These are phyloP conservation scores for Hypseocharis bilobata DNA, from an alignment of 441 rosid species.

Conservation along the genomic window DNA sequence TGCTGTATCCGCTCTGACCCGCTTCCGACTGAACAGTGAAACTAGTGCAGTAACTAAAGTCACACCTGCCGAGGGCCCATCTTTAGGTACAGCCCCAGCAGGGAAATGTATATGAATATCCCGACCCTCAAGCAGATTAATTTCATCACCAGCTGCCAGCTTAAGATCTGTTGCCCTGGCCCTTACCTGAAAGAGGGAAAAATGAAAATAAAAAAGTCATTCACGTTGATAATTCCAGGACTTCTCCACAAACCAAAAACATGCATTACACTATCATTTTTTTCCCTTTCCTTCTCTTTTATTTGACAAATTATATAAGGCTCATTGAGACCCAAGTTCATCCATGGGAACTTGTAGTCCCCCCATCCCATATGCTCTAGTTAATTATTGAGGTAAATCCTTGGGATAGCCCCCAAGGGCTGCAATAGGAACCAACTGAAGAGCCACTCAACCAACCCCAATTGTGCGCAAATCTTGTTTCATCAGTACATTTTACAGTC, in stretches of 20 bases:
- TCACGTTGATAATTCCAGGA: slow-evolving; percentile 5
- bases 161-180: slow-evolving; percentile 75
- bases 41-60: slow-evolving; percentile 91
- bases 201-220: slow-evolving; percentile 16
- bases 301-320: no score
- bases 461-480: no score
- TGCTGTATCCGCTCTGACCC: slow-evolving; percentile 92
- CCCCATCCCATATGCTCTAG: no score
- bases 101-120: slow-evolving; percentile 97
- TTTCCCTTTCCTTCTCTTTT: no score
- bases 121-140: slow-evolving; percentile 69
- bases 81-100: slow-evolving; percentile 95
- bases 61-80: slow-evolving; percentile 98
- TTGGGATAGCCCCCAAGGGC: no score
- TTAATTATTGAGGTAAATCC: no score
- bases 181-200: slow-evolving; percentile 48
- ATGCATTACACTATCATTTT: no score
- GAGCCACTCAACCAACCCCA: no score
- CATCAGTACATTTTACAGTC: no score
- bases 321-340: no score
- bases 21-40: slow-evolving; percentile 72
- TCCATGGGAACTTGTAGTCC: no score
- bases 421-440: no score
- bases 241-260: neutral
- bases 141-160: slow-evolving; percentile 48